Conservation (phyloP, 1,284 basidiomycete species). For the Lignosus rhinocerotis region DNA sequence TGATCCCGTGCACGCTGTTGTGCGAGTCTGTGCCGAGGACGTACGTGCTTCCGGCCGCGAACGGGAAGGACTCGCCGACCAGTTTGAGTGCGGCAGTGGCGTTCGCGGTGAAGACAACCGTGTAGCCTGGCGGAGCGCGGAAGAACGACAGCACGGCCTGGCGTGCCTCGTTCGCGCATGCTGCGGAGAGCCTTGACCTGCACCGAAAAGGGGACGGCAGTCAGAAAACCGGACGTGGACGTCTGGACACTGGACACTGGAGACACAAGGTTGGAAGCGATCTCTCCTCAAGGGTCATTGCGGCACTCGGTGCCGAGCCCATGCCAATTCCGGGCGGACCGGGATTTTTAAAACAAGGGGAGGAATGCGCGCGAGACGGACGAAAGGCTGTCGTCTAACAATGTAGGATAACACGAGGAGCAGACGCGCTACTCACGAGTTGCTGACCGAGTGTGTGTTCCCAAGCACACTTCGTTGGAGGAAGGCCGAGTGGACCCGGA, state of each 20-base stretch:
- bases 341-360: background rate
- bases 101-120: slow-evolving; percentile 81
- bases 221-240: too few species aligned
- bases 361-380: background rate
- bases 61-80: slow-evolving; percentile 79
- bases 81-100: slow-evolving; percentile 79
- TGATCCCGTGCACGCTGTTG: slow-evolving; percentile 83
- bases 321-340: slow-evolving; percentile 7
- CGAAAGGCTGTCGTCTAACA: background rate
- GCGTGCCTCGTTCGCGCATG: slow-evolving; percentile 67
- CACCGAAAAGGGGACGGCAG: slow-evolving; percentile 9
- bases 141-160: slow-evolving; percentile 72
- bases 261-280: background rate
- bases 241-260: too few species aligned
- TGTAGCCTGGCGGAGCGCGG: slow-evolving; percentile 69
- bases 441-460: slow-evolving; percentile 80
- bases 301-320: slow-evolving; percentile 20
- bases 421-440: slow-evolving; percentile 48
- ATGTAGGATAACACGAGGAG: background rate
- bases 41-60: slow-evolving; percentile 53
- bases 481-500: slow-evolving; percentile 67
- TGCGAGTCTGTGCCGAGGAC: slow-evolving; percentile 76
- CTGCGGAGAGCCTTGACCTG: slow-evolving; percentile 70
- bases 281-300: slow-evolving; percentile 4
- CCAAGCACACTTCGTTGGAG: slow-evolving; percentile 67